Conservation (phyloP, 2,329 filamentous ascomycete genomes). For the Fusarium incarnatum region DNA sequence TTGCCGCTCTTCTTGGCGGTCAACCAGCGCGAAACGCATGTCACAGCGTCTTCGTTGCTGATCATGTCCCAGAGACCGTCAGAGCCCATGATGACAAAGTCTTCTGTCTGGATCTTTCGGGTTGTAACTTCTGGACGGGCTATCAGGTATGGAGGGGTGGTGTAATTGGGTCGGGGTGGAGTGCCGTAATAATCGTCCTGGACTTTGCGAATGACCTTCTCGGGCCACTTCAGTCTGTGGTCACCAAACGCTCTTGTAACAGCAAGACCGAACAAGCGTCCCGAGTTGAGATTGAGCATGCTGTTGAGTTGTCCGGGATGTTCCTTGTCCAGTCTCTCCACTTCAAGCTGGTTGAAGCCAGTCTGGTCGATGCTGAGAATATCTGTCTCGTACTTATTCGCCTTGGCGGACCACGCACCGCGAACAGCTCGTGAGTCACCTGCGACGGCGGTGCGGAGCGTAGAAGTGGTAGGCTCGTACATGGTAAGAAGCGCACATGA, state of each 20-base stretch:
- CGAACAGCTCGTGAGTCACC: slow-evolving; percentile 77
- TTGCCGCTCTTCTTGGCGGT: slow-evolving; percentile 45
- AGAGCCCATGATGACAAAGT: slow-evolving; percentile 73
- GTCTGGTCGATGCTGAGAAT: slow-evolving; percentile 74
- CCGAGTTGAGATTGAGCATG: slow-evolving; percentile 60
- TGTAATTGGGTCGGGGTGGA: slow-evolving; percentile 55
- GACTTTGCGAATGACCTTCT: slow-evolving; percentile 53
- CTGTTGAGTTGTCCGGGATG: slow-evolving; percentile 73
- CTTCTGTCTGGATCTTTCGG: slow-evolving; percentile 59
- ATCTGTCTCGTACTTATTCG: slow-evolving; percentile 61
- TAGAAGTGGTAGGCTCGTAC: slow-evolving; percentile 66
- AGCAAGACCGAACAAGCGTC: slow-evolving; percentile 70
- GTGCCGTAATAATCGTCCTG: slow-evolving; percentile 63
- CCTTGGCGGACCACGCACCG: slow-evolving; percentile 59
- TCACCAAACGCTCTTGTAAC: slow-evolving; percentile 77
- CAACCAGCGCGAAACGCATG: slow-evolving; percentile 67
- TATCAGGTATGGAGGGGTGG: slow-evolving; percentile 74
- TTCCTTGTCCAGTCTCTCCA: slow-evolving; percentile 63
- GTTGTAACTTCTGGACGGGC: slow-evolving; percentile 74
- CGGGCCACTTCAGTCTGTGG: slow-evolving; percentile 74
- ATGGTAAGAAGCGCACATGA: slow-evolving; percentile 73
- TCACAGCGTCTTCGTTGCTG: slow-evolving; percentile 67
- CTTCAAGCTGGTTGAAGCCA: slow-evolving; percentile 70
- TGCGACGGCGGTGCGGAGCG: slow-evolving; percentile 71
- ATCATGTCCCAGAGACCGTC: slow-evolving; percentile 76